Base-by-base conservation (phyloP, 108 stramenopile species). In the Ochromonas danica region DNA sequence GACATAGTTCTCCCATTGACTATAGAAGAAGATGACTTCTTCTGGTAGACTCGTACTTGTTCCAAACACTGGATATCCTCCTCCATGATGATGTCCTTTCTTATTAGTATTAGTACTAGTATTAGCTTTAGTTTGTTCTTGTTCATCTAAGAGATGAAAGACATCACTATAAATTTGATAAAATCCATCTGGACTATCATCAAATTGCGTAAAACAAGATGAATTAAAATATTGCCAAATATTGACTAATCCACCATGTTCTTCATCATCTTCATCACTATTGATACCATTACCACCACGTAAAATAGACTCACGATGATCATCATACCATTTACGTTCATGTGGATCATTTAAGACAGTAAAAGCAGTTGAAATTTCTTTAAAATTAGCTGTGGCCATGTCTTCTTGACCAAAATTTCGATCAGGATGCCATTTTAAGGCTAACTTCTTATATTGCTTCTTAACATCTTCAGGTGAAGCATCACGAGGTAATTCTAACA, bases 281-380 rank as follows among this genome's bases (percentile, higher is more conserved):
- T 82, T 43, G 0, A 40, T 33, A 28, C 41, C 85, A 22, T 78
- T 81, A 31, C 71, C 71, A 0, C 80, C 82, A 17, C 81, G 41
- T 17, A 85, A 35, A 57, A 85, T 85, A 40, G 57, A 41, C 27
- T 81, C 80, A 0, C 85, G 79, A 30, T 85, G 79, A 14, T 79
- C 82, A 30, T 85, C 85, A 45, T 85, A 85, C 82, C 79, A 83
- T 14, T 79, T 62, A 1, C 82, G 79, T 40, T 85, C 85, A 1
- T 83, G 1, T 30, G 82, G 79, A 78, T 85, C 85, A 35, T 35
- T 81, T 71, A 85, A 79, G 2, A 80, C 79, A 61, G 45, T 61
- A 80, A 82, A 85, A 0, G 85, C 81, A 1, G 79, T 79, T 39
- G 79, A 40, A 30, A 85, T 61, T 80, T 80, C 79, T 40, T 81